These are phyloP conservation scores for Lentinus tigrinus DNA, from an alignment of 768 basidiomycete genomes.

Conservation along the genomic window DNA sequence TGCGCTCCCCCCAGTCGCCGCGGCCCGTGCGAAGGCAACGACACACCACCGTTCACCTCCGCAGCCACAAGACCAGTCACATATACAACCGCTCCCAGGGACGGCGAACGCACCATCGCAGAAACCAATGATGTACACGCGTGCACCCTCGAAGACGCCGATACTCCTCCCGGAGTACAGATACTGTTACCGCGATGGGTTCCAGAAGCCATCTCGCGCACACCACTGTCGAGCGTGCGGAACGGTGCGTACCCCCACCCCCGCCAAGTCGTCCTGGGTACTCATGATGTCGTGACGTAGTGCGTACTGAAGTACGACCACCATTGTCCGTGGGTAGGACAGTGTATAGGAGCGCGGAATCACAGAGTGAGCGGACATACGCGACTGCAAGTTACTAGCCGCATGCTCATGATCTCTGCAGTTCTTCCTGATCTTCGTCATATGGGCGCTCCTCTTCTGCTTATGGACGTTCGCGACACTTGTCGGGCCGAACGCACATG, in stretches of 20 bases:
- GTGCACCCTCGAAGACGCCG: conserved; percentile 39
- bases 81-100: conserved; percentile 4
- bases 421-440: conserved; percentile 84
- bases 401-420: conserved; percentile 27
- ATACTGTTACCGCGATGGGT: conserved; percentile 61
- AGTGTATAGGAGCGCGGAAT: conserved; percentile 91
- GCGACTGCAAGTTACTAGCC: neutral
- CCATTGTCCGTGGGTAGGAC: conserved; percentile 93
- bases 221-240: conserved; percentile 85
- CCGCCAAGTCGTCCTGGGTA: neutral
- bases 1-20: conserved; percentile 22
- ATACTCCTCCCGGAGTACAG: conserved; percentile 61
- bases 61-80: neutral
- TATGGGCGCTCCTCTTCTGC: conserved; percentile 60
- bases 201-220: conserved; percentile 71
- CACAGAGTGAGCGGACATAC: conserved; percentile 57
- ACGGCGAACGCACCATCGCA: neutral
- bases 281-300: conserved; percentile 36
- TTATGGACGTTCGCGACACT: conserved; percentile 64
- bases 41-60: neutral
- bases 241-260: conserved; percentile 49
- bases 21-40: conserved; percentile 13
- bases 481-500: conserved; percentile 48
- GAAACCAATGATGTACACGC: conserved; percentile 24
- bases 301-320: conserved; percentile 85